A percentile compares a stretch with the other conserved stretches of the same genome.
phyloP scores from a whole-genome alignment of 257 asterid species.

The Solanum verrucosum region DNA sequence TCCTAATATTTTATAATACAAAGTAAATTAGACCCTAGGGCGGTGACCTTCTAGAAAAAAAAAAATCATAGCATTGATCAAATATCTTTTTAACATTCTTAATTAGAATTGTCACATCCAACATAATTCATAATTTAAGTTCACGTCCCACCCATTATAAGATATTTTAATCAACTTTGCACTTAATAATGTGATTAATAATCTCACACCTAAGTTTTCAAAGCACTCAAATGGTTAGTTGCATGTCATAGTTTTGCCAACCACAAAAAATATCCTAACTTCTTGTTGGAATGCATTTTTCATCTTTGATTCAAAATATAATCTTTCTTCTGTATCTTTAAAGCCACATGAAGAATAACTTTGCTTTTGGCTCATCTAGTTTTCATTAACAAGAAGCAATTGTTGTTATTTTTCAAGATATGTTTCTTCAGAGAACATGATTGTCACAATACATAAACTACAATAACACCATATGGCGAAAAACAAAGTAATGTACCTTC shows the following conservation, averaged over 20 bases:
- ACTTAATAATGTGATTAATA: background rate
- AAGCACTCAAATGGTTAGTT: background rate
- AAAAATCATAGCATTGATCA: background rate
- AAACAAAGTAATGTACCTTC: background rate
- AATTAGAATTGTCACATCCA: background rate
- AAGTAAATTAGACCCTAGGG: background rate
- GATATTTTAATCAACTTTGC: background rate
- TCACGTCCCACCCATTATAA: background rate
- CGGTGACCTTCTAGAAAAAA: background rate
- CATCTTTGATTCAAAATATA: background rate
- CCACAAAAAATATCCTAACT: background rate
- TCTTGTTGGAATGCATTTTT: background rate
- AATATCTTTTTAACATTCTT: background rate
- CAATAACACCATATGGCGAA: background rate
- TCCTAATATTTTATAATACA: background rate
- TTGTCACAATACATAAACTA: background rate
- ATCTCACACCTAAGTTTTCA: background rate
- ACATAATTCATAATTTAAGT: background rate
- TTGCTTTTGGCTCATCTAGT: background rate
- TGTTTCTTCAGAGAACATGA: background rate
- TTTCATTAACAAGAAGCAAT: background rate
- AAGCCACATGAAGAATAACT: background rate
- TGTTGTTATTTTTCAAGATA: background rate
- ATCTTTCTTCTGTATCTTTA: background rate
- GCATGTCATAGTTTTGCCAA: background rate